Conservation (phyloP, 2,329 filamentous ascomycete genomes). For the Trichoderma koningii region DNA sequence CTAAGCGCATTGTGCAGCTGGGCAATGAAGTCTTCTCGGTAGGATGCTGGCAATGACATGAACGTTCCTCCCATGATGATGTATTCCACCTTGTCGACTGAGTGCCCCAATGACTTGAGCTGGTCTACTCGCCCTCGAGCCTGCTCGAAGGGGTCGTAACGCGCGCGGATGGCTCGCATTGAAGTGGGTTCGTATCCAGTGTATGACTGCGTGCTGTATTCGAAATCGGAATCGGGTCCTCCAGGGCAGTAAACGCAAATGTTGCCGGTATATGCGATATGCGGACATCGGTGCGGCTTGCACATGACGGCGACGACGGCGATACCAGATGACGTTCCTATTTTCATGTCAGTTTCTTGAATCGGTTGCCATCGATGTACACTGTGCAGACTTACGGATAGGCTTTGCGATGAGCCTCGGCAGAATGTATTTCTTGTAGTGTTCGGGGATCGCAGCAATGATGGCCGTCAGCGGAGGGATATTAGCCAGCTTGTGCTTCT, state of each 20-base stretch:
- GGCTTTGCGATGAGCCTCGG: constrained; percentile 97
- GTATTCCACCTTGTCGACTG: constrained; percentile 98
- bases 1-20: constrained; percentile 96
- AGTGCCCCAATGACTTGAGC: constrained; percentile 92
- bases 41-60: constrained; percentile 90
- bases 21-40: constrained; percentile 90
- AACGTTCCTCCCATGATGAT: constrained; percentile 99
- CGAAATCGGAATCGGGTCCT: constrained; percentile 96
- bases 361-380: background rate
- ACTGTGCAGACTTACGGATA: constrained; percentile 60
- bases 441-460: constrained; percentile 96
- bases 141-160: constrained; percentile 98
- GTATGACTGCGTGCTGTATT: constrained; percentile 98
- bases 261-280: constrained; percentile 97
- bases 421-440: constrained; percentile 98
- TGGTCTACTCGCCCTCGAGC: constrained; percentile 94
- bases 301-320: constrained; percentile 99
- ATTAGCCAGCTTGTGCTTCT: constrained; percentile 86
- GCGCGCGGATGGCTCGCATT: constrained; percentile 94
- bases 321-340: constrained; percentile 91
- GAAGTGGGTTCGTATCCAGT: constrained; percentile 98
- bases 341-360: background rate
- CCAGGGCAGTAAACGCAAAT: constrained; percentile 99
- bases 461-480: constrained; percentile 94
- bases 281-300: constrained; percentile 95